phyloP scores from a whole-genome alignment of 306 rosid species.

The Begonia masoniana region DNA sequence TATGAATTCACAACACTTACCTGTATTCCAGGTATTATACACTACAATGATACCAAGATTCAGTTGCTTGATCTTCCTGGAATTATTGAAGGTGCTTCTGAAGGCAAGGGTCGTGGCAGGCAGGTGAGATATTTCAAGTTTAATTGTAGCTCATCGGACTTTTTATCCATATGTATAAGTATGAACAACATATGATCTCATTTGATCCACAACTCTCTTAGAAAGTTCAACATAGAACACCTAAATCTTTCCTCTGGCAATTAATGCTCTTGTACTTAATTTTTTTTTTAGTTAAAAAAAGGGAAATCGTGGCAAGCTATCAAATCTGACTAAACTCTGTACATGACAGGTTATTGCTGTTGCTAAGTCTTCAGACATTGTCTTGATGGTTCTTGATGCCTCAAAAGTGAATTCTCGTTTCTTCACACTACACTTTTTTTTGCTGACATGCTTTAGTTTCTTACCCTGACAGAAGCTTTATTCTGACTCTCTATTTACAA shows the following conservation, averaged over 20 bases:
- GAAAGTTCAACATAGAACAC: too few species aligned
- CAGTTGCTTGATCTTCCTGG: conserved; percentile 99
- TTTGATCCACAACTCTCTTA: too few species aligned
- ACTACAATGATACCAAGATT: conserved; percentile 94
- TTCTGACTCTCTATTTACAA: conserved; percentile 1
- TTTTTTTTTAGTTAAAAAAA: conserved; percentile 7
- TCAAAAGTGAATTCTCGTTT: conserved; percentile 63
- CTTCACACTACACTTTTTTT: conserved; percentile 6
- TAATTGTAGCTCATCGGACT: too few species aligned
- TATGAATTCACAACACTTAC: conserved; percentile 97
- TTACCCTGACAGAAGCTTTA: not conserved
- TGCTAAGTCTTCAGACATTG: conserved; percentile 96
- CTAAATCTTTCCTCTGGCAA: too few species aligned
- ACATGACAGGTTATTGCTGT: conserved; percentile 92
- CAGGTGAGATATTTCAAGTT: conserved; percentile 39
- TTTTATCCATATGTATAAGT: too few species aligned
- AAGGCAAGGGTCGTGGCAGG: conserved; percentile 99
- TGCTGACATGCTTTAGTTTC: not conserved
- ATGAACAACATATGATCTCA: too few species aligned
- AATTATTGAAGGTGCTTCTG: conserved; percentile 99
- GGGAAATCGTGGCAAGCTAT: conserved; percentile 6
- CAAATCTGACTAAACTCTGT: conserved; percentile 10
- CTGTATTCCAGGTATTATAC: conserved; percentile 94
- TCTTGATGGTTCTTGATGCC: conserved; percentile 94
- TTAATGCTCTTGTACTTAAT: too few species aligned